A percentile compares a stretch with the other conserved stretches of the same genome.
Evolutionary conservation across 352 stramenopile species (phyloP).

Genomic region (Phytophthora idaei): DNA sequence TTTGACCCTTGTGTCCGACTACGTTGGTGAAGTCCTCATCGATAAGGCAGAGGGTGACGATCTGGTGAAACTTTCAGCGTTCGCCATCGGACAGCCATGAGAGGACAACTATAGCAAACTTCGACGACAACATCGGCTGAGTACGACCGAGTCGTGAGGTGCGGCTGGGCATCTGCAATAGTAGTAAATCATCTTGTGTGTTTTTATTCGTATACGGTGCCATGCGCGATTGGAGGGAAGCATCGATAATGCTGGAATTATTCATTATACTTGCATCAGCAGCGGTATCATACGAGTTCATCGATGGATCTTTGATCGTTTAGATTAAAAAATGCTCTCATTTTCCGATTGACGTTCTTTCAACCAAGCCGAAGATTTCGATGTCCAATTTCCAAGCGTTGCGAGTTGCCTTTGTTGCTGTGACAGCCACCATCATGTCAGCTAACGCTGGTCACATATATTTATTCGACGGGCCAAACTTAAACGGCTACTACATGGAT

Average conservation of each 20-base stretch:
- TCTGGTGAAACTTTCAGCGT: no score
- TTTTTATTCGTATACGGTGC: neutral
- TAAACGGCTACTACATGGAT: slow-evolving; percentile 7
- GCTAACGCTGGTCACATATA: slow-evolving; percentile 13
- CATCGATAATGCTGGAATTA: neutral
- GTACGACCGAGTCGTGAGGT: no score
- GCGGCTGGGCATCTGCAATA: no score
- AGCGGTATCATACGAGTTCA: neutral
- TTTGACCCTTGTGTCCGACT: no score
- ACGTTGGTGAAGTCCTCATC: no score
- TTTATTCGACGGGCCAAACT: slow-evolving; percentile 10
- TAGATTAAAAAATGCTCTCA: neutral
- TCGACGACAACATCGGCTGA: no score
- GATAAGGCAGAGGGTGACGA: no score
- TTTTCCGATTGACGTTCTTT: neutral
- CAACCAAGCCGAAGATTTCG: neutral
- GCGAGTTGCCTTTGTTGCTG: neutral
- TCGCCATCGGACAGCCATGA: no score
- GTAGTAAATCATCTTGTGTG: no score
- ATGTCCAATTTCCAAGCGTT: neutral
- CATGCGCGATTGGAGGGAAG: neutral
- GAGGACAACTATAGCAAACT: no score
- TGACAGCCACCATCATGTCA: neutral
- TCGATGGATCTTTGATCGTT: neutral
- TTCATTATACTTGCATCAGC: neutral